phyloP scores from a whole-genome alignment of 2,329 filamentous ascomycete species.

The Lachnellula subtilissima region DNA sequence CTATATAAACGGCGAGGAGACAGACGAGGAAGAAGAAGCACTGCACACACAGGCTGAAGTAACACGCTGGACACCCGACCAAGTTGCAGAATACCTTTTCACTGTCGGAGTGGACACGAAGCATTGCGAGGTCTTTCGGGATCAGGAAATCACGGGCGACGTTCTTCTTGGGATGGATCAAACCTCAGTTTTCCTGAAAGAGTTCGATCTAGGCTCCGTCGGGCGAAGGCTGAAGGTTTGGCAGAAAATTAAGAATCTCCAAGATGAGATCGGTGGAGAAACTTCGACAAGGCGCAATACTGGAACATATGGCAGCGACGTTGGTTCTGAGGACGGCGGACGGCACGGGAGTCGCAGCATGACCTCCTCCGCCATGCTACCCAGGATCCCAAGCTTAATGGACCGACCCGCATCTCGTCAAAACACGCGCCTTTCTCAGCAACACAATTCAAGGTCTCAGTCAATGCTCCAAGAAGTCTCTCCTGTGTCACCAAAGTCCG shows the following conservation, averaged over 20 bases:
- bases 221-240: slow-evolving; percentile 87
- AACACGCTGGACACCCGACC: slow-evolving; percentile 69
- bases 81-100: slow-evolving; percentile 87
- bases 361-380: slow-evolving; percentile 24
- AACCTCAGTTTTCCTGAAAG: slow-evolving; percentile 89
- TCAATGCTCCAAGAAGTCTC: slow-evolving; percentile 37
- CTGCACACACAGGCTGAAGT: slow-evolving; percentile 71
- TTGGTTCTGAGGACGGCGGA: slow-evolving; percentile 49
- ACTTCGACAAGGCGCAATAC: slow-evolving; percentile 47
- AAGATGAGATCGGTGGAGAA: slow-evolving; percentile 71
- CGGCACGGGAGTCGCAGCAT: slow-evolving; percentile 40
- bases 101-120: slow-evolving; percentile 78
- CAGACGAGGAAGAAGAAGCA: slow-evolving; percentile 81
- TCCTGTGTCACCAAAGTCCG: slow-evolving; percentile 36
- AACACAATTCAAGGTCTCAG: slow-evolving; percentile 31
- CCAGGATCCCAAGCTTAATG: slow-evolving; percentile 27
- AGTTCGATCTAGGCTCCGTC: slow-evolving; percentile 88
- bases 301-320: slow-evolving; percentile 53
- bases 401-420: slow-evolving; percentile 26
- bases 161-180: slow-evolving; percentile 94
- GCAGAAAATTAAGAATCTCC: slow-evolving; percentile 90
- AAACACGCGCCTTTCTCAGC: slow-evolving; percentile 26
- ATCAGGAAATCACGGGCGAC: slow-evolving; percentile 94
- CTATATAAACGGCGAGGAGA: slow-evolving; percentile 91
- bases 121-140: slow-evolving; percentile 89